A percentile compares a stretch with the other conserved stretches of the same genome.
These are phyloP conservation scores for Calonectria hongkongensis DNA, from an alignment of 2,329 filamentous ascomycete species.

Conservation along the genomic window DNA sequence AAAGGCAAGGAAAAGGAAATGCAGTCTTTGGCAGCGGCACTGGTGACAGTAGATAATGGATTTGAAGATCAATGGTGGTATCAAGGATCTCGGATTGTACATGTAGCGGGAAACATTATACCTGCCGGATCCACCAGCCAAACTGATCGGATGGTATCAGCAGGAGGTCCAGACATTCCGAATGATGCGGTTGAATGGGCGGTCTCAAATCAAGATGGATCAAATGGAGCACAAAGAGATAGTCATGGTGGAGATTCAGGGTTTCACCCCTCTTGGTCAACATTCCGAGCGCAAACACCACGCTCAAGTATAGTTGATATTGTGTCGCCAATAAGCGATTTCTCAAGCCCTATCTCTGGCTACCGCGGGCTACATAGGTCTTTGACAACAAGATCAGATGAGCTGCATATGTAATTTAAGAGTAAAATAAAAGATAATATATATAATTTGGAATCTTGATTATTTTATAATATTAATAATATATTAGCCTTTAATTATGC, in stretches of 20 bases:
- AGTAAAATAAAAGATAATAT: background rate
- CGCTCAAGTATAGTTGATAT: slow-evolving; percentile 49
- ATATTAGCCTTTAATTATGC: background rate
- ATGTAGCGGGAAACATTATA: slow-evolving; percentile 48
- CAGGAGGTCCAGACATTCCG: slow-evolving; percentile 24
- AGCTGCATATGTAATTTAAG: slow-evolving; percentile 48
- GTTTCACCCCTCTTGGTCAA: slow-evolving; percentile 38
- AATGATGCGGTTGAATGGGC: slow-evolving; percentile 48
- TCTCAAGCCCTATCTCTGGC: slow-evolving; percentile 50
- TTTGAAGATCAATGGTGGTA: slow-evolving; percentile 77
- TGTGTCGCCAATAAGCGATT: slow-evolving; percentile 53
- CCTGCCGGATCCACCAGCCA: slow-evolving; percentile 35
- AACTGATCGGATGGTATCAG: slow-evolving; percentile 39
- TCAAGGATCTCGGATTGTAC: slow-evolving; percentile 62
- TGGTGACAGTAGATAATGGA: slow-evolving; percentile 75
- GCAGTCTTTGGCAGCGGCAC: slow-evolving; percentile 69
- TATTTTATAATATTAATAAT: background rate
- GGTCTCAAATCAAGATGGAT: slow-evolving; percentile 34
- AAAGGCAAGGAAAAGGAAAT: slow-evolving; percentile 61
- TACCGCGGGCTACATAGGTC: slow-evolving; percentile 50
- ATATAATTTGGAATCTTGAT: background rate
- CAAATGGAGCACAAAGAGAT: background rate
- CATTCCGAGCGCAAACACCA: slow-evolving; percentile 43
- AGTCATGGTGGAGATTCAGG: background rate
- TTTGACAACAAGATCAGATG: slow-evolving; percentile 53